phyloP scores from a whole-genome alignment of 805 yeast species.

The Barnettozyma vustinii region DNA sequence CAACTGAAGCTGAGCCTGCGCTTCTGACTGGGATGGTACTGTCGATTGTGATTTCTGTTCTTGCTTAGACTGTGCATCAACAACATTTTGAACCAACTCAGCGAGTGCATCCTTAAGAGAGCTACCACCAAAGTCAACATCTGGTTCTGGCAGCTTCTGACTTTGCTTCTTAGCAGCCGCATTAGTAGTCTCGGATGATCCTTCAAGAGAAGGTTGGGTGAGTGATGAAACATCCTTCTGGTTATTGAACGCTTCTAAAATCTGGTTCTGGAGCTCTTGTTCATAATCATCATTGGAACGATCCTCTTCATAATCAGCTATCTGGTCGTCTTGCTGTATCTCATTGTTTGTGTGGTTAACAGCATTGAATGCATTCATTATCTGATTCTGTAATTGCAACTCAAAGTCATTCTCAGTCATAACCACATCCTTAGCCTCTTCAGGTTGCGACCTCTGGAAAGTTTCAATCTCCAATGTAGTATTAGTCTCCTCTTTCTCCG shows the following conservation, averaged over 20 bases:
- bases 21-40: not conserved
- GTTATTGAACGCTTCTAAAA: slow-evolving; percentile 12
- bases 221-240: not conserved
- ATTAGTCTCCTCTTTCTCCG: not conserved
- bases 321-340: not conserved
- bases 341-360: slow-evolving; percentile 12
- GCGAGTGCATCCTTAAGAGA: slow-evolving; percentile 49
- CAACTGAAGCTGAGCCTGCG: not conserved
- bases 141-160: not conserved
- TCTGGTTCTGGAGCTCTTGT: slow-evolving; percentile 16
- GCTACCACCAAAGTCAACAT: slow-evolving; percentile 17
- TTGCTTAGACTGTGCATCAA: slow-evolving; percentile 30
- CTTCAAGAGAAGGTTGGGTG: not conserved
- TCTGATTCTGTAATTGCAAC: slow-evolving; percentile 19
- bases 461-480: not conserved
- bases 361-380: slow-evolving; percentile 21
- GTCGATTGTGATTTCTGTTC: slow-evolving; percentile 8
- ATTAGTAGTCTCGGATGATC: not conserved
- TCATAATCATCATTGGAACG: slow-evolving; percentile 13
- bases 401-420: slow-evolving; percentile 15
- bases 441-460: not conserved
- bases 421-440: not conserved
- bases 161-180: slow-evolving; percentile 8
- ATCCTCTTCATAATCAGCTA: not conserved
- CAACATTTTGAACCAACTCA: slow-evolving; percentile 51